Base-by-base conservation (phyloP, 768 basidiomycete species). In the Daedalea quercina region DNA sequence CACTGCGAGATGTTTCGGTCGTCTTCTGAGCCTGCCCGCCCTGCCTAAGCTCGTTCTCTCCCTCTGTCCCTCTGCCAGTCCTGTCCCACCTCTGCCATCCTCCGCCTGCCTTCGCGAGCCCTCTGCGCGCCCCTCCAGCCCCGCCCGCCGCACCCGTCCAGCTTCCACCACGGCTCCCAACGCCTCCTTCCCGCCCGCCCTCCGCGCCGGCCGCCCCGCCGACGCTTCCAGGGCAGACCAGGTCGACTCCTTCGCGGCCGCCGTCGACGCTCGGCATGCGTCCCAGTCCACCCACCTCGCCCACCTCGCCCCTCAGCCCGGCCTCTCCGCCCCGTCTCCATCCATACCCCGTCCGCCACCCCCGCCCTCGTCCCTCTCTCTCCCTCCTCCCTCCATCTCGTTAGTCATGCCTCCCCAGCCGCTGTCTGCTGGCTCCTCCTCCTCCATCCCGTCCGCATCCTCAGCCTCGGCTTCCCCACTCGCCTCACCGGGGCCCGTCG, bases 161-260 rank as follows among this genome's bases (percentile, higher is more conserved):
- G 7, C 19, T 20, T 23, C 50, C 37, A 26, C 13, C 40, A 41
- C 37, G 43, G 26, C 42, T 23, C 43, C 50, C 23, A 44, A 12
- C 50, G 44, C 50, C 42, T 41, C 42, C 33, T 24, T 19, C 41
- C 11, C 24, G n/a, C 41, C 15, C 41, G 22, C 53, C 13, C n/a
- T 25, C 47, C 50, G 25, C 13, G 19, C 25, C 17, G 7, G 2
- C 45, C 41, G 8, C 28, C 4, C 2, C 26, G 25, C 46, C 46
- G 43, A 52, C 51, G 44, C 26, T 15, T 26, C 57, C 23, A 54
- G 50, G 40, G 45, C 53, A 22, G 55, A 57, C 25, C 68, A 67
- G 54, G 67, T 71, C 55, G 69, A 73, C 61, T 60, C 70, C 35
- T 84, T 84, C 61, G 81, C 82, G 3, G 70, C 75, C 47, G 82